These are phyloP conservation scores for Aurantiochytrium sp. DNA, from an alignment of 108 stramenopile species.

Conservation along the genomic window DNA sequence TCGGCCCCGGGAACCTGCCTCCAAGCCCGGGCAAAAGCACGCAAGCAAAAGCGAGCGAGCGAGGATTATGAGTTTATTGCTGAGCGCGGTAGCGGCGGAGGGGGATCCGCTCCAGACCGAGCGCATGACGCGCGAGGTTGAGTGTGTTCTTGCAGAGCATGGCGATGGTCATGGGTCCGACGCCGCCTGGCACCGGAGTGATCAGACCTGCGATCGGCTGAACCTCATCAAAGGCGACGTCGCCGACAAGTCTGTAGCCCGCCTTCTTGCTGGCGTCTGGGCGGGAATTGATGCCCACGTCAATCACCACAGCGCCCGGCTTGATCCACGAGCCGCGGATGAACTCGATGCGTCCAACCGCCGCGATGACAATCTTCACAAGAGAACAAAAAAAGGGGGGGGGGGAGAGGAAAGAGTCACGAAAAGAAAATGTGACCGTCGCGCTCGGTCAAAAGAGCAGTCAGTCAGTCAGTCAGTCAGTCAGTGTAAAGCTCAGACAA, in stretches of 20 bases:
- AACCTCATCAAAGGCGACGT: conserved; percentile 73
- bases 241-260: conserved; percentile 87
- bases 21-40: too few species aligned
- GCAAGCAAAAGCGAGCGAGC: too few species aligned
- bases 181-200: conserved; percentile 96
- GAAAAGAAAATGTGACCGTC: too few species aligned
- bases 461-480: not conserved
- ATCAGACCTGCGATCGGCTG: conserved; percentile 67
- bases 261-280: conserved; percentile 48
- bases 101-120: not conserved
- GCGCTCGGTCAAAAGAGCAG: not conserved
- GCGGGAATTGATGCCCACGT: conserved; percentile 88
- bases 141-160: conserved; percentile 91
- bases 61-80: too few species aligned
- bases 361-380: conserved; percentile 80
- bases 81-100: not conserved
- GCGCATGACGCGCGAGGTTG: not conserved
- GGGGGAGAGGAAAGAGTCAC: too few species aligned
- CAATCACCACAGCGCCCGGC: conserved; percentile 88
- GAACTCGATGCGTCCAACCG: conserved; percentile 76
- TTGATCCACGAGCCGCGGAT: conserved; percentile 84
- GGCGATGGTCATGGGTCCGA: conserved; percentile 99
- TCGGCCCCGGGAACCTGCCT: too few species aligned
- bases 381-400: too few species aligned
- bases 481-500: not conserved